Evolutionary conservation across 495 filamentous ascomycete genomes (phyloP), one percentile per base, ranked within the genome.

Genomic region (Xylaria venustula): DNA sequence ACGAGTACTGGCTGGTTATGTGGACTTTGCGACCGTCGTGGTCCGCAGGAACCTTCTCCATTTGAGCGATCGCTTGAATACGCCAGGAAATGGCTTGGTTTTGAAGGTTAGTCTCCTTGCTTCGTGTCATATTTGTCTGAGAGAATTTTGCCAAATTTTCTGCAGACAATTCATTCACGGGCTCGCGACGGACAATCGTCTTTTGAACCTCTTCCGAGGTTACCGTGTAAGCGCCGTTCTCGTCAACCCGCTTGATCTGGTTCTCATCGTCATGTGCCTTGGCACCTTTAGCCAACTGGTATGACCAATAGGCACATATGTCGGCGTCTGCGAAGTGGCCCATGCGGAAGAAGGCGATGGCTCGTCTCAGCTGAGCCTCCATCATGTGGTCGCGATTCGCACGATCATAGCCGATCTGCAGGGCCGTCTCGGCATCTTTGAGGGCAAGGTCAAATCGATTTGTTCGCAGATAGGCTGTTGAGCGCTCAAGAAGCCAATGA

Each of bases 401-500:
- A 20, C 94, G 90, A 49, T 89, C 82, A 19, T 75, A 74, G 3
- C 92, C 91, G 7, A 87, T 76, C 1, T 82, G 67, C 11, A 95
- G 81, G 0, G 90, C 94, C 23, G 85, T 76, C 64, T 97, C 92
- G 32, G 92, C 90, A 77, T 98, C 94, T 17, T 72, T 74, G 9
- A 98, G 85, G 0, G 94, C 89, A 0, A 85, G 75, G 3, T 78
- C 73, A 42, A 71, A 68, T 50, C 68, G 64, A 40, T 80, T 74
- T 14, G 75, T 69, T 55, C 93, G 88, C 8, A 90, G 83, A 67
- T 91, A 88, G 26, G 92, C 92, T 11, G 87, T 93, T 2, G 91
- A 90, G 25, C 95, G 91, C 70, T 94, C 88, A 61, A 96, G 85
- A 62, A 94, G 89, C 83, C 95, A 98, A 59, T 84, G 72, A 5